Percentiles rank a stretch among this genome's conserved stretches.
phyloP scores from a whole-genome alignment of 208 protist species.

The Angomonas ambiguus region DNA sequence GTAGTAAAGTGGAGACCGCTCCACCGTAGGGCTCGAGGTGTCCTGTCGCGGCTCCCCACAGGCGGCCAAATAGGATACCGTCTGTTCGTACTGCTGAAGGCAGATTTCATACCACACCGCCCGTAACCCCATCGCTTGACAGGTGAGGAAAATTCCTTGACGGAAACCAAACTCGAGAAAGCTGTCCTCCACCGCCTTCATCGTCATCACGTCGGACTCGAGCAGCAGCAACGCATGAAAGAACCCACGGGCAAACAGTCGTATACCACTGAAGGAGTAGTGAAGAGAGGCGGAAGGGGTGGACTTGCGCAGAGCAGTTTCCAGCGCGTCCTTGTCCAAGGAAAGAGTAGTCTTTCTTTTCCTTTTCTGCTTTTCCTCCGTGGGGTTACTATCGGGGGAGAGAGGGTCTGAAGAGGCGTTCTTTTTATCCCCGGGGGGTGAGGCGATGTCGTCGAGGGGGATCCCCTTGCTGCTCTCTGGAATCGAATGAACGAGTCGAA shows the following conservation, averaged over 20 bases:
- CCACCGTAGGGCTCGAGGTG: not conserved
- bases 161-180: not conserved
- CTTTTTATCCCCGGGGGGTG: too few species aligned
- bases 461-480: too few species aligned
- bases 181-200: not conserved
- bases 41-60: not conserved
- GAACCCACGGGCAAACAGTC: constrained; percentile 14
- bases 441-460: too few species aligned
- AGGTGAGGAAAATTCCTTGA: constrained; percentile 8
- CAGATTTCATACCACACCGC: constrained; percentile 14
- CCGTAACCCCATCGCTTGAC: constrained; percentile 6
- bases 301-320: not conserved
- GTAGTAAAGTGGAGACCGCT: not conserved
- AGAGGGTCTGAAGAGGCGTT: too few species aligned
- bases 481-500: not conserved
- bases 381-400: too few species aligned
- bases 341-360: not conserved
- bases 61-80: not conserved
- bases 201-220: constrained; percentile 3
- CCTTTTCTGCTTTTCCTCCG: too few species aligned
- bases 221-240: constrained; percentile 13
- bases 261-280: constrained; percentile 11
- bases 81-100: constrained; percentile 3
- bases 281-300: not conserved
- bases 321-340: not conserved